These are phyloP conservation scores for Mycogone perniciosa DNA, from an alignment of 2,329 filamentous ascomycete genomes.

Conservation along the genomic window DNA sequence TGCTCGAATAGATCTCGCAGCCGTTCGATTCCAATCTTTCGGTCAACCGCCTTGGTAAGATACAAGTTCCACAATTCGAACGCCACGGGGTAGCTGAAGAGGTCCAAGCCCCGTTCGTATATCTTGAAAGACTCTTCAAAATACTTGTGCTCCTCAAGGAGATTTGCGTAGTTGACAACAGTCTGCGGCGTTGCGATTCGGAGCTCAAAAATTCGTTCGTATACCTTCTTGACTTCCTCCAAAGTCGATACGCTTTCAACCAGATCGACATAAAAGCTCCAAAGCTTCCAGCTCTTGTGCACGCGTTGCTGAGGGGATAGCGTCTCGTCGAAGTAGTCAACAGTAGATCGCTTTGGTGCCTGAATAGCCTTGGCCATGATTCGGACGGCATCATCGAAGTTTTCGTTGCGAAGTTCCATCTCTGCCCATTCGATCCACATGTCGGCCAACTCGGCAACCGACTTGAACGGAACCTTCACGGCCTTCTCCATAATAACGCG, in stretches of 20 bases:
- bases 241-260: constrained; percentile 89
- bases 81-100: constrained; percentile 97
- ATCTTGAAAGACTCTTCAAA: constrained; percentile 98
- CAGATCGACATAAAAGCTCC: constrained; percentile 98
- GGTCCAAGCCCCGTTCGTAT: constrained; percentile 89
- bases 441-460: constrained; percentile 91
- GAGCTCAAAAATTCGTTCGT: constrained; percentile 96
- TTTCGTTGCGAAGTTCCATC: constrained; percentile 92
- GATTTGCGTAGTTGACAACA: constrained; percentile 95
- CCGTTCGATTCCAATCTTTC: constrained; percentile 91
- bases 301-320: constrained; percentile 91
- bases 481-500: constrained; percentile 96
- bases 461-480: constrained; percentile 95
- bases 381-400: constrained; percentile 87
- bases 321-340: constrained; percentile 98
- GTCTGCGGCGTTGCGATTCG: constrained; percentile 97
- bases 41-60: constrained; percentile 92
- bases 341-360: constrained; percentile 91
- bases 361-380: constrained; percentile 98
- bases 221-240: constrained; percentile 88
- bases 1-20: constrained; percentile 95
- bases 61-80: constrained; percentile 99
- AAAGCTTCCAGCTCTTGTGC: constrained; percentile 98
- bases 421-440: constrained; percentile 99
- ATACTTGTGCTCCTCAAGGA: constrained; percentile 90